These are phyloP conservation scores for Fraxinus cuspidata DNA, from an alignment of 257 asterid genomes.

Conservation along the genomic window DNA sequence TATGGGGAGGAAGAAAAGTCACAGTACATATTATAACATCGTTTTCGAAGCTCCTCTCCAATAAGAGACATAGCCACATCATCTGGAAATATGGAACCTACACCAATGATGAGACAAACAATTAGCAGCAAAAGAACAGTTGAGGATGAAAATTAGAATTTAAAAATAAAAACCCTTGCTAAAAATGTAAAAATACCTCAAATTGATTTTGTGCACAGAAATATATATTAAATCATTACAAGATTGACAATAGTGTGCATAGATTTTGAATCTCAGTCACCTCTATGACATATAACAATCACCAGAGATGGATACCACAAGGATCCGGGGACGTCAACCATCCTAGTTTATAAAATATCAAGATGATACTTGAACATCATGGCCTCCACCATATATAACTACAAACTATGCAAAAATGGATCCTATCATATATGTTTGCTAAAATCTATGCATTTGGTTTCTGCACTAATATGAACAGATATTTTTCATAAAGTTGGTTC, in stretches of 20 bases:
- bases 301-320: background rate
- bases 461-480: no score
- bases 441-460: no score
- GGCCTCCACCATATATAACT: background rate
- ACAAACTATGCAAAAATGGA: no score
- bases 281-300: background rate
- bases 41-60: slow-evolving; percentile 95
- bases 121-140: slow-evolving; percentile 7
- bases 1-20: slow-evolving; percentile 92
- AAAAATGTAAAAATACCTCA: no score
- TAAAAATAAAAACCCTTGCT: no score
- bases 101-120: slow-evolving; percentile 20
- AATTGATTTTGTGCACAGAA: no score
- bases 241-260: background rate
- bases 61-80: slow-evolving; percentile 94
- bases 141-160: background rate
- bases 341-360: background rate
- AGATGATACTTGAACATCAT: background rate
- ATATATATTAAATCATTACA: background rate
- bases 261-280: background rate
- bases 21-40: slow-evolving; percentile 79
- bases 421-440: no score
- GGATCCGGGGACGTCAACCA: background rate
- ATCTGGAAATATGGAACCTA: slow-evolving; percentile 98
- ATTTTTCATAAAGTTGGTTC: no score